These are phyloP conservation scores for Lumnitzera littorea DNA, from an alignment of 345 rosid species.

Conservation along the genomic window DNA sequence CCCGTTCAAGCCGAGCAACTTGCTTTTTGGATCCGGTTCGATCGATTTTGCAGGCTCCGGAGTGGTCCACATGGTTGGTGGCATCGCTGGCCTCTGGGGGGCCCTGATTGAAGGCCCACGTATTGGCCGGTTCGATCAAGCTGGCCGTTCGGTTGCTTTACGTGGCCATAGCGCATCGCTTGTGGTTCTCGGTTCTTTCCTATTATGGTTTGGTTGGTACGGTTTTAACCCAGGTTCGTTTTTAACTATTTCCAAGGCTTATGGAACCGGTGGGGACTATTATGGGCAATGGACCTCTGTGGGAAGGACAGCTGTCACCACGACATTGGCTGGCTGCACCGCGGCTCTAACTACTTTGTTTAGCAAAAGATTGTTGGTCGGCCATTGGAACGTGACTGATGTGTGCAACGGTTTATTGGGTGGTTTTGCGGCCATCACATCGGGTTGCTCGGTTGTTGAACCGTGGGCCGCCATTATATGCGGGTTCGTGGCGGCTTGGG, in stretches of 20 bases:
- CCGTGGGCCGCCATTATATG: slow-evolving; percentile 56
- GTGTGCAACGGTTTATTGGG: slow-evolving; percentile 19
- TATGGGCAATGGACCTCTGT: slow-evolving; percentile 29
- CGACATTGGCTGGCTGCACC: slow-evolving; percentile 17
- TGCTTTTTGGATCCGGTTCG: slow-evolving; percentile 38
- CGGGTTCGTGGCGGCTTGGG: slow-evolving; percentile 43
- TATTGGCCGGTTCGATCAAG: slow-evolving; percentile 26
- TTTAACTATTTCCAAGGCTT: slow-evolving; percentile 14
- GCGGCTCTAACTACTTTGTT: slow-evolving; percentile 16
- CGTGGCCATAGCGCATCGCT: slow-evolving; percentile 34
- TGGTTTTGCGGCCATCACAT: slow-evolving; percentile 31
- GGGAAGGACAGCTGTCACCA: slow-evolving; percentile 14
- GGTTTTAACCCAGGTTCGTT: slow-evolving; percentile 40
- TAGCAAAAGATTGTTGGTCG: slow-evolving; percentile 11
- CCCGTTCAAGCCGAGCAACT: slow-evolving; percentile 20
- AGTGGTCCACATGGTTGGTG: slow-evolving; percentile 41
- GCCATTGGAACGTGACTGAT: slow-evolving; percentile 17
- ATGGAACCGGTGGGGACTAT: slow-evolving; percentile 6
- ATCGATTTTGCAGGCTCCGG: slow-evolving; percentile 41
- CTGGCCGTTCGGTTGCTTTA: slow-evolving; percentile 16
- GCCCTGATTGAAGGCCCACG: slow-evolving; percentile 38
- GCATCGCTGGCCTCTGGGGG: slow-evolving; percentile 39
- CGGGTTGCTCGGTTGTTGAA: slow-evolving; percentile 46
- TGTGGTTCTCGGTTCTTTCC: slow-evolving; percentile 27
- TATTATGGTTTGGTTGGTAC: slow-evolving; percentile 37